phyloP scores from a whole-genome alignment of 306 rosid genomes.

The Senna siamea region DNA sequence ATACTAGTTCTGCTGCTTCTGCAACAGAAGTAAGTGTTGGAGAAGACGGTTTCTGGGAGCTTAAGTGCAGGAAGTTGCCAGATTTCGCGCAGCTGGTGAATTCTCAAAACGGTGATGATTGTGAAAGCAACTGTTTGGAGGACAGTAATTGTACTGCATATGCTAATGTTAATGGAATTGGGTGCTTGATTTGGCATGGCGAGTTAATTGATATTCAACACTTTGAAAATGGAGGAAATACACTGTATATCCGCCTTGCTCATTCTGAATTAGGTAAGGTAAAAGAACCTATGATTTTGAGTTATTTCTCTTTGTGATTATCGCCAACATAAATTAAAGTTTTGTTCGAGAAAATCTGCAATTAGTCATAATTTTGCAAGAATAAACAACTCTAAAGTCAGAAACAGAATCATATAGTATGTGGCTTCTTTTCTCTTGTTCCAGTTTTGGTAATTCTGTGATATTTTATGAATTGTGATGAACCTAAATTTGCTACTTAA shows the following conservation, averaged over 20 bases:
- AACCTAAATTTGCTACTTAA: no score
- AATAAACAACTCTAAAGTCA: no score
- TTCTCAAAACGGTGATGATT: background rate
- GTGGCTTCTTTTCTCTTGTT: no score
- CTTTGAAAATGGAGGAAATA: slow-evolving; percentile 38
- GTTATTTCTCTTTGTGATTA: background rate
- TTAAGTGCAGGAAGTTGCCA: slow-evolving; percentile 52
- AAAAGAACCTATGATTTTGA: no score
- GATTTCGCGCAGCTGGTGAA: slow-evolving; percentile 47
- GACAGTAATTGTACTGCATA: slow-evolving; percentile 60
- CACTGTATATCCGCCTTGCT: slow-evolving; percentile 62
- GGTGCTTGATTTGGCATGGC: slow-evolving; percentile 62
- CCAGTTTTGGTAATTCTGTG: no score
- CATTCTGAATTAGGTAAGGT: slow-evolving; percentile 42
- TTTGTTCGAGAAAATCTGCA: background rate
- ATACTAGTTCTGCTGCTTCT: no score
- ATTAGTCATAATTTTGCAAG: background rate
- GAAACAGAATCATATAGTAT: no score
- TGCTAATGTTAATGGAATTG: slow-evolving; percentile 52
- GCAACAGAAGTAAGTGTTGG: slow-evolving; percentile 36
- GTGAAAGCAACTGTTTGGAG: slow-evolving; percentile 45
- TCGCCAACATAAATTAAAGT: background rate
- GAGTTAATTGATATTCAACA: slow-evolving; percentile 49
- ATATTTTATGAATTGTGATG: no score
- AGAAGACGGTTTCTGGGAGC: slow-evolving; percentile 53